Evolutionary conservation across 139 green algal genomes (phyloP), one percentile per base, ranked within the genome.

Genomic region (Auxenochlorella pyrenoidosa): DNA sequence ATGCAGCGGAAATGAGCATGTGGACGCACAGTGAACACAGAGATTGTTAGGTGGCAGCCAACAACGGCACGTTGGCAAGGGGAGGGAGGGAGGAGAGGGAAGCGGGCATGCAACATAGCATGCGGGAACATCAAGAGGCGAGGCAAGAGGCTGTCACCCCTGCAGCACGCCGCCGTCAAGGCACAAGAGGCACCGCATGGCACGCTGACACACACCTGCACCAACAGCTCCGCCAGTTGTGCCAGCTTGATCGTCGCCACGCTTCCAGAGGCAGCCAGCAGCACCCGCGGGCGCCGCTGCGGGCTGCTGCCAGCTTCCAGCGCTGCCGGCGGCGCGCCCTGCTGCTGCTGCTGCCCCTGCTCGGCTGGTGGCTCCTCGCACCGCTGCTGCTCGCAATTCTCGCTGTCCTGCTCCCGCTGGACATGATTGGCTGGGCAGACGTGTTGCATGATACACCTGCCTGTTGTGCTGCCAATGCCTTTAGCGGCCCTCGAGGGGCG

Each of bases 181-280:
- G n/a, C n/a, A n/a, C n/a, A n/a, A n/a, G n/a, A n/a, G n/a, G n/a
- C n/a, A n/a, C n/a, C n/a, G n/a, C 38, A 47, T 18, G 26, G 76
- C 51, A 47, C 54, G 16, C 54, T 8, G 15, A 24, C 54, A 63
- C 54, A 63, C 58, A 94, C 89, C 4, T 79, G 26, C 22, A 88
- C 47, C n/a, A 96, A 87, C 40, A 88, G 66, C 70, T 65, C 43
- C 24, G 79, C 90, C 12, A 97, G 84, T 36, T 92, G 79, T 5
- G 87, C 75, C 13, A 92, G 71, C 79, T 97, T 97, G 86, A 97
- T 96, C 28, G 93, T 86, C 0, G 95, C 95, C 16, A 97, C 95
- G 79, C 93, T 97, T 73, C 95, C 95, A 70, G 89, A 96, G 51
- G 91, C 88, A 1, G 80, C 93, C 32, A 97, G 58, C 83, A 97